Base-by-base conservation (phyloP, 768 basidiomycete species). In the Boletus patriciae region DNA sequence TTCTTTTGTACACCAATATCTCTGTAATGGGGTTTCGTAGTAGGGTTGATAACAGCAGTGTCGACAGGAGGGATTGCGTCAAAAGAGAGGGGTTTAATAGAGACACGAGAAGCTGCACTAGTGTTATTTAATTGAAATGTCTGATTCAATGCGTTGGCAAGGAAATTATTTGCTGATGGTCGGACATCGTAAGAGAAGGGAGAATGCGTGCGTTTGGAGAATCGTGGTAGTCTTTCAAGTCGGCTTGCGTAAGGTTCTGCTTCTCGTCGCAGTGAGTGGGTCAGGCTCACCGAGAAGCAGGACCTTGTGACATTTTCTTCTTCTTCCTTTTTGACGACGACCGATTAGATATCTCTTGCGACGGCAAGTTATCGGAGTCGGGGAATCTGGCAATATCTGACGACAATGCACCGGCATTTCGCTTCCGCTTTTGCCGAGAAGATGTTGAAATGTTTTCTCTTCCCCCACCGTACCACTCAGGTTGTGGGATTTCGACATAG, bases 201-300 rank as follows among this genome's bases (percentile, higher is more conserved):
- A n/a, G 54, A 29, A 23, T 36, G 41, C 2, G 27, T 18, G 4
- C 42, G 53, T 50, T 61, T 53, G 44, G 38, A 37, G n/a, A 52
- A 42, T 41, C 27, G 46, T 38, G 54, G 19, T 38, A 21, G 57
- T 58, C 69, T 70, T 71, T 66, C 56, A 60, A 64, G 66, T 60
- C 42, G 58, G 38, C 23, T 58, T 55, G 54, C 58, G 44, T 69
- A 50, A 69, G 68, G 64, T 57, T 66, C 62, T 63, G 60, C 68
- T 70, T 66, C 68, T 57, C 50, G 60, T 38, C 36, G 54, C 66
- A 70, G 68, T 66, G 68, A 68, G 68, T 55, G 60, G 55, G 63
- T 54, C 54, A 52, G 56, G 62, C 69, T 70, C 65, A 70, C 69
- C 68, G 70, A 60, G 69, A 65, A 71, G 62, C 67, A 58, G 65